Evolutionary conservation across 352 stramenopile species (phyloP).

Genomic region (Pythium sukuiense): DNA sequence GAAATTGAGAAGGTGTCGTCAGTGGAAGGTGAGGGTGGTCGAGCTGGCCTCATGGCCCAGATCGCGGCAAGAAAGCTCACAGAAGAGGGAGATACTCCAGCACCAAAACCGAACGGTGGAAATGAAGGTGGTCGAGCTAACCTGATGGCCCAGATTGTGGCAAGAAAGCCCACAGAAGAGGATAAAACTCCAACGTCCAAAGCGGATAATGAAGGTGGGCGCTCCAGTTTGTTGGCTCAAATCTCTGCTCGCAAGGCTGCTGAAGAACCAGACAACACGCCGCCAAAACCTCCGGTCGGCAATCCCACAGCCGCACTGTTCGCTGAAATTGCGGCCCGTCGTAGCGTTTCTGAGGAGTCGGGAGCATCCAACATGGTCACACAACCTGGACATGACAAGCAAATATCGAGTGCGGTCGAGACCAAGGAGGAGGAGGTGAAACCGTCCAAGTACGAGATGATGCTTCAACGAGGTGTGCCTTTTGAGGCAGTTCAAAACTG

Average conservation of each 20-base stretch:
- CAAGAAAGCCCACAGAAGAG: neutral
- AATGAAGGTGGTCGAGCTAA: neutral
- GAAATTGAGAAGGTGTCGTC: neutral
- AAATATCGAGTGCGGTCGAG: neutral
- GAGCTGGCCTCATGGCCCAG: neutral
- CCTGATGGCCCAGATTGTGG: neutral
- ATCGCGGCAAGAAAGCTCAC: neutral
- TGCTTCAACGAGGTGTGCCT: slow-evolving; percentile 68
- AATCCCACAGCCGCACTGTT: slow-evolving; percentile 7
- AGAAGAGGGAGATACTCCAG: neutral
- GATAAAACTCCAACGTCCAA: neutral
- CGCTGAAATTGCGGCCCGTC: slow-evolving; percentile 19
- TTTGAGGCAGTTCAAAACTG: slow-evolving; percentile 75
- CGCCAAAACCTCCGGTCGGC: neutral
- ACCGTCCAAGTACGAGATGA: slow-evolving; percentile 51
- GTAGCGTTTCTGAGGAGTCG: neutral
- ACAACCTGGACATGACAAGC: neutral
- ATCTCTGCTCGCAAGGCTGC: neutral
- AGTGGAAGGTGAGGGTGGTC: neutral
- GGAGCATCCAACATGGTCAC: neutral
- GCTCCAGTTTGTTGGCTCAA: neutral
- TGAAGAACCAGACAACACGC: neutral
- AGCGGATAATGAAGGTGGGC: neutral
- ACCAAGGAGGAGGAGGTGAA: neutral
- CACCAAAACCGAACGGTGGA: neutral